phyloP scores from a whole-genome alignment of 2,329 filamentous ascomycete species.

The Penicillium psychrosexuale region DNA sequence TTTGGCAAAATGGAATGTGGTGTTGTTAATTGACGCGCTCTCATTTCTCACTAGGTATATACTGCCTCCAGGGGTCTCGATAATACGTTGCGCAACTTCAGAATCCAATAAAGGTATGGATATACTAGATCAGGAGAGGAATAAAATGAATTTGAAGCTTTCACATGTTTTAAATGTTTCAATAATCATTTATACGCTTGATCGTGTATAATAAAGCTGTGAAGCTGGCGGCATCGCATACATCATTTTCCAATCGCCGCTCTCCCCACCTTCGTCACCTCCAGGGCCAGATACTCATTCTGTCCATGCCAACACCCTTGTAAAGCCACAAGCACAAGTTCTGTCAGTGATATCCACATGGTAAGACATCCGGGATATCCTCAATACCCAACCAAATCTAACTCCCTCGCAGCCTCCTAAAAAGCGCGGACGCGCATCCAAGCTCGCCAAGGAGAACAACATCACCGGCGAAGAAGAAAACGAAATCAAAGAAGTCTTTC shows the following conservation, averaged over 20 bases:
- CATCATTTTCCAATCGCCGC: neutral
- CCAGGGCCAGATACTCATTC: neutral
- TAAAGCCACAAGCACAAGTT: neutral
- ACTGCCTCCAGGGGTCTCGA: neutral
- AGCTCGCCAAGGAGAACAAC: slow-evolving; percentile 88
- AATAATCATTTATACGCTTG: neutral
- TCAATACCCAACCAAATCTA: neutral
- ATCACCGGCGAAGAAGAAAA: slow-evolving; percentile 78
- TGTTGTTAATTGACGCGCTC: neutral
- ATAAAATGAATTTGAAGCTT: neutral
- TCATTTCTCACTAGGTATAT: neutral
- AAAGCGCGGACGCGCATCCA: slow-evolving; percentile 63
- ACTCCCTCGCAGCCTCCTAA: slow-evolving; percentile 33
- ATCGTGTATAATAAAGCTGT: neutral
- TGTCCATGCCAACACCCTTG: neutral
- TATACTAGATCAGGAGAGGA: neutral
- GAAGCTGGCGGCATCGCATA: neutral
- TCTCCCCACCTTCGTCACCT: slow-evolving; percentile 5
- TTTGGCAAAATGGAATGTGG: neutral
- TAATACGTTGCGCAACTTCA: neutral
- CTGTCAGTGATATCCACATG: neutral
- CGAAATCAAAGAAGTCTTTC: slow-evolving; percentile 88
- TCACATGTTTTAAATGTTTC: neutral
- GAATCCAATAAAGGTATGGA: neutral
- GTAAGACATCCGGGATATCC: neutral